Evolutionary conservation across 2,329 filamentous ascomycete genomes (phyloP).

Genomic region (Penicillium sp.): DNA sequence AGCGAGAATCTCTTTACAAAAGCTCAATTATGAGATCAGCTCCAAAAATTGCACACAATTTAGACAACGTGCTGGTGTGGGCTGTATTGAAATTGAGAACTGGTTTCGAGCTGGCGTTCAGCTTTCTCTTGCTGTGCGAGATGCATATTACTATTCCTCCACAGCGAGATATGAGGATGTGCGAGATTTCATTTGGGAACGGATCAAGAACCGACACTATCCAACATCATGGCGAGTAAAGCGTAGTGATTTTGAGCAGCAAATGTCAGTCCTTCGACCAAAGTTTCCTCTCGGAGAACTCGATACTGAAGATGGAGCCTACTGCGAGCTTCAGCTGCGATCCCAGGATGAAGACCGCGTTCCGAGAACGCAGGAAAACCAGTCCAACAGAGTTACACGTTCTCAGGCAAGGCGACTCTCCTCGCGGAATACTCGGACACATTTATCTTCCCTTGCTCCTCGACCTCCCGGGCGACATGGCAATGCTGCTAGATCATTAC

Average conservation of each 20-base stretch:
- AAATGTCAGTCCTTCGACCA: background rate
- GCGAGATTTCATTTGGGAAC: slow-evolving; percentile 10
- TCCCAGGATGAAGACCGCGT: too few relatives aligned
- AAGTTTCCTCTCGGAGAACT: too few relatives aligned
- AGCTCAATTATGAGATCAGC: background rate
- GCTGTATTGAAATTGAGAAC: slow-evolving; percentile 1
- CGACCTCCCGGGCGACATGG: too few relatives aligned
- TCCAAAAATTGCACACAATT: background rate
- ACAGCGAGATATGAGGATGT: slow-evolving; percentile 9
- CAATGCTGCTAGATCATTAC: too few relatives aligned
- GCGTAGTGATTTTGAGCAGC: slow-evolving; percentile 1
- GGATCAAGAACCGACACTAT: slow-evolving; percentile 6
- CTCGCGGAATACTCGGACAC: too few relatives aligned
- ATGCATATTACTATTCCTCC: slow-evolving; percentile 1
- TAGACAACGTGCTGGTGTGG: background rate
- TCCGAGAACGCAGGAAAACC: too few relatives aligned
- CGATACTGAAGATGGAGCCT: too few relatives aligned
- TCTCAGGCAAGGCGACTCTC: too few relatives aligned
- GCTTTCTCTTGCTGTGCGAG: slow-evolving; percentile 4
- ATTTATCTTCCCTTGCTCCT: too few relatives aligned
- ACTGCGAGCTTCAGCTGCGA: too few relatives aligned
- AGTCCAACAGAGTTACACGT: too few relatives aligned
- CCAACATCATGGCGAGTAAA: slow-evolving; percentile 1
- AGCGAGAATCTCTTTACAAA: background rate
- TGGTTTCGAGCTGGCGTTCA: slow-evolving; percentile 1